These are phyloP conservation scores for Cyberlindnera saturnus DNA, from an alignment of 805 yeast species.

Conservation along the genomic window DNA sequence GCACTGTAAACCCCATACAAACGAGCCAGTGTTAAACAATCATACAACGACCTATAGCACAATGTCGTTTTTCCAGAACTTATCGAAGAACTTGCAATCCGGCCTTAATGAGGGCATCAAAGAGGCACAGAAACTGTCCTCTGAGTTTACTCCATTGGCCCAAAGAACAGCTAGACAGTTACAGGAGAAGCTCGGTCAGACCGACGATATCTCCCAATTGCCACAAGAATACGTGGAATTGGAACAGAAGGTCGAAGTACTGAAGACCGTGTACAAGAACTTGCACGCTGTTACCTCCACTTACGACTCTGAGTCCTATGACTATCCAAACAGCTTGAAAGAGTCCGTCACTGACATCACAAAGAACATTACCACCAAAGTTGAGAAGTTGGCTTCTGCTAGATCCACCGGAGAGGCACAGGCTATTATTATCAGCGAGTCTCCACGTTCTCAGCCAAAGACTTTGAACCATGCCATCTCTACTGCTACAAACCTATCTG, in stretches of 20 bases:
- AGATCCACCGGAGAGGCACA: constrained; percentile 80
- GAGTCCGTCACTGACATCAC: constrained; percentile 75
- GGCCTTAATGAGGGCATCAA: constrained; percentile 26
- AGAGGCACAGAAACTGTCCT: constrained; percentile 41
- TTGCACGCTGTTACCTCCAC: constrained; percentile 44
- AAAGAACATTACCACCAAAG: constrained; percentile 56
- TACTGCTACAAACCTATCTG: constrained; percentile 56
- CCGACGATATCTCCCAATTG: constrained; percentile 76
- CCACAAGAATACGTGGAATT: constrained; percentile 77
- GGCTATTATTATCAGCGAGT: constrained; percentile 52
- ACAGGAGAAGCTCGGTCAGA: constrained; percentile 75
- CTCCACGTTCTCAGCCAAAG: constrained; percentile 55
- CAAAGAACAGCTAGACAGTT: constrained; percentile 74
- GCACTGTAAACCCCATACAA: no score
- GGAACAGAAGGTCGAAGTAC: constrained; percentile 67
- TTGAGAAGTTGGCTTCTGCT: constrained; percentile 63
- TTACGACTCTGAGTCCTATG: constrained; percentile 75
- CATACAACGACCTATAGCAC: background rate
- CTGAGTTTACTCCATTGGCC: constrained; percentile 65
- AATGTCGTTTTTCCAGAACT: constrained; percentile 26
- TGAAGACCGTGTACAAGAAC: constrained; percentile 60
- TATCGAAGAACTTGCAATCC: constrained; percentile 24
- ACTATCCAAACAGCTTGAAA: constrained; percentile 67
- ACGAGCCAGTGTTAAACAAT: no score
- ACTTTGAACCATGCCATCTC: constrained; percentile 79